These are phyloP conservation scores for Schoenoplectus tabernaemontani DNA, from an alignment of 202 grass and related monocot species.

Conservation along the genomic window DNA sequence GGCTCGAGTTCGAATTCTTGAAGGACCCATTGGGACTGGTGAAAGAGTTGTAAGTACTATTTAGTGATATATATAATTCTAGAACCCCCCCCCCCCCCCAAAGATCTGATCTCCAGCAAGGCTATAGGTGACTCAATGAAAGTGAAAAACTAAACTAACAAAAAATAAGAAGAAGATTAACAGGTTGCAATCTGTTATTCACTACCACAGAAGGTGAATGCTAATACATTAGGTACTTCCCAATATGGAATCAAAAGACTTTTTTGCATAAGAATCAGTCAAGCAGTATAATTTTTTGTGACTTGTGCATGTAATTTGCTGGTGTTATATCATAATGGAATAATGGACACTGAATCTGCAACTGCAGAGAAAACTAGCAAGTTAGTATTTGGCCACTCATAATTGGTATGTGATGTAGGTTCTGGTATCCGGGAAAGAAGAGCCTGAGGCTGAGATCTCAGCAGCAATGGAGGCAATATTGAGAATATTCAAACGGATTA, in stretches of 20 bases:
- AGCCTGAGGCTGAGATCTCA: constrained; percentile 56
- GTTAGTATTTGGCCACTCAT: not conserved
- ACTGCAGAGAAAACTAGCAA: not conserved
- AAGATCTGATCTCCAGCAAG: not conserved
- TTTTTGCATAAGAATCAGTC: not conserved
- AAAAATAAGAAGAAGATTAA: not conserved
- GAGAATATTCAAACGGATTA: constrained; percentile 80
- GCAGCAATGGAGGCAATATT: constrained; percentile 78
- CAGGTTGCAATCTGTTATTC: not conserved
- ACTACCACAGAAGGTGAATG: not conserved
- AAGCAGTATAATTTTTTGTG: not conserved
- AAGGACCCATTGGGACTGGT: constrained; percentile 62
- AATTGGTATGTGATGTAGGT: constrained; percentile 38
- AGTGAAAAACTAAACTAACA: not conserved
- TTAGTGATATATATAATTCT: not conserved
- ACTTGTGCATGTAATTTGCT: not conserved
- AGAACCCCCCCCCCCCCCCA: not conserved
- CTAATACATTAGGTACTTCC: not conserved
- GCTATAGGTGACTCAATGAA: not conserved
- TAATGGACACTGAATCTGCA: not conserved
- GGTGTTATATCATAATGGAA: not conserved
- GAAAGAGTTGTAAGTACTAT: constrained; percentile 76
- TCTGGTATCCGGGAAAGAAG: constrained; percentile 94
- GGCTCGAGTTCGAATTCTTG: constrained; percentile 76
- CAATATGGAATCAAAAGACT: not conserved